Conservation (phyloP, 108 stramenopile species). For the Cafeteria roenbergensis region DNA sequence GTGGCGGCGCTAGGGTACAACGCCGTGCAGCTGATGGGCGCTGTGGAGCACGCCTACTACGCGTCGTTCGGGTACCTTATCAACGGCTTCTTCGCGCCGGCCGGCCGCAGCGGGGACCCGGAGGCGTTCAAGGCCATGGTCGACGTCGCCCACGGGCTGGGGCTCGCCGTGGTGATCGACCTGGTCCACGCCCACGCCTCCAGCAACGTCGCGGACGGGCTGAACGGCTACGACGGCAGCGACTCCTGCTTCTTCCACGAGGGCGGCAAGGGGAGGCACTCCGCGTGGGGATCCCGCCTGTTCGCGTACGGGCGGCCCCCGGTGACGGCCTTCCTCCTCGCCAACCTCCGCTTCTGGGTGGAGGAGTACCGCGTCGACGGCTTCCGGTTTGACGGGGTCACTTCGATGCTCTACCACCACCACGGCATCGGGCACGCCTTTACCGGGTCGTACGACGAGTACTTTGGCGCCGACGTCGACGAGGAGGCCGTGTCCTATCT, state of each 20-base stretch:
- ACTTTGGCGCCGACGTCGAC: slow-evolving; percentile 2
- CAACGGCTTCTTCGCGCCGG: background rate
- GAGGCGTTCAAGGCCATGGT: background rate
- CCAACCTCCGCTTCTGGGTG: slow-evolving; percentile 8
- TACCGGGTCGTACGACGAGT: background rate
- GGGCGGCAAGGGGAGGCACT: background rate
- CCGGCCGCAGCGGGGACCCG: background rate
- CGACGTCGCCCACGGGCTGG: slow-evolving; percentile 3
- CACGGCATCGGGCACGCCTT: slow-evolving; percentile 7
- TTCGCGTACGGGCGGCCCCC: background rate
- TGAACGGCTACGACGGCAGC: slow-evolving; percentile 1
- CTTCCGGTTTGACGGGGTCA: slow-evolving; percentile 8
- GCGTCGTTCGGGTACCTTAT: slow-evolving; percentile 8
- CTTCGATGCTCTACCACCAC: slow-evolving; percentile 1
- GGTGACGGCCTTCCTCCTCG: background rate
- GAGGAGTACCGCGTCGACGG: slow-evolving; percentile 8
- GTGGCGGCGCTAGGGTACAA: background rate
- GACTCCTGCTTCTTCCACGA: slow-evolving; percentile 4
- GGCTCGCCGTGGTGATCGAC: background rate
- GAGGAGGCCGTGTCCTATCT: background rate
- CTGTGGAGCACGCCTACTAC: slow-evolving; percentile 2
- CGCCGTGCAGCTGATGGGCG: slow-evolving; percentile 7
- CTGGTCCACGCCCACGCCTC: background rate
- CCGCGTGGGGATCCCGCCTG: background rate
- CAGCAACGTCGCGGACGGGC: background rate